A percentile compares a stretch with the other conserved stretches of the same genome.
Evolutionary conservation across 1,284 basidiomycete species (phyloP).

Genomic region (Ustilago crameri): DNA sequence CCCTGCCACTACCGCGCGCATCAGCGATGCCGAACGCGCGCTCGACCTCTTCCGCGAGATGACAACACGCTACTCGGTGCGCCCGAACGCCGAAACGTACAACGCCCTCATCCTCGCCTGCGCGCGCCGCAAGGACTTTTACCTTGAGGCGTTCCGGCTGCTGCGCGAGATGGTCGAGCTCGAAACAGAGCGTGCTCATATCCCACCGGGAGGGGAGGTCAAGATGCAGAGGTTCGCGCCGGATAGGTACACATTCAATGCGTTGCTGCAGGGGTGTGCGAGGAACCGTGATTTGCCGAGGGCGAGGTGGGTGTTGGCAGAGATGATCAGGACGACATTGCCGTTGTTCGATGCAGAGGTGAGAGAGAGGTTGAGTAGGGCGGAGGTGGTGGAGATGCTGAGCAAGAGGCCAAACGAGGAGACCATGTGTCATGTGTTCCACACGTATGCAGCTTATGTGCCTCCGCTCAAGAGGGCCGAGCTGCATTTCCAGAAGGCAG

Average conservation of each 20-base stretch:
- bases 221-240: conserved; percentile 72
- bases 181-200: conserved; percentile 80
- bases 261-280: conserved; percentile 88
- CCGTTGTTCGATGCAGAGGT: conserved; percentile 35
- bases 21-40: conserved; percentile 85
- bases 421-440: conserved; percentile 84
- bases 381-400: conserved; percentile 53
- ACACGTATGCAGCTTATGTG: conserved; percentile 84
- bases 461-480: conserved; percentile 69
- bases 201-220: conserved; percentile 72
- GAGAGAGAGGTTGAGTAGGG: conserved; percentile 10
- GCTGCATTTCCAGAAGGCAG: background rate
- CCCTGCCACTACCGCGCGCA: background rate
- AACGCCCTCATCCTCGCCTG: conserved; percentile 81
- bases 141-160: conserved; percentile 69
- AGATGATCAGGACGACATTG: conserved; percentile 74
- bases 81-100: conserved; percentile 79
- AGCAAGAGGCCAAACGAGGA: conserved; percentile 74
- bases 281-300: conserved; percentile 83
- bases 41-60: conserved; percentile 94
- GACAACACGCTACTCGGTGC: conserved; percentile 75
- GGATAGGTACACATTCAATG: conserved; percentile 79
- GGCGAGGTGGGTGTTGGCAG: conserved; percentile 89
- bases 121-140: conserved; percentile 70
- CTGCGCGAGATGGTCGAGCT: conserved; percentile 74